Percentiles rank a stretch among this genome's conserved stretches.
phyloP scores from a whole-genome alignment of 129 eudicot species.

The Flaveria bidentis region DNA sequence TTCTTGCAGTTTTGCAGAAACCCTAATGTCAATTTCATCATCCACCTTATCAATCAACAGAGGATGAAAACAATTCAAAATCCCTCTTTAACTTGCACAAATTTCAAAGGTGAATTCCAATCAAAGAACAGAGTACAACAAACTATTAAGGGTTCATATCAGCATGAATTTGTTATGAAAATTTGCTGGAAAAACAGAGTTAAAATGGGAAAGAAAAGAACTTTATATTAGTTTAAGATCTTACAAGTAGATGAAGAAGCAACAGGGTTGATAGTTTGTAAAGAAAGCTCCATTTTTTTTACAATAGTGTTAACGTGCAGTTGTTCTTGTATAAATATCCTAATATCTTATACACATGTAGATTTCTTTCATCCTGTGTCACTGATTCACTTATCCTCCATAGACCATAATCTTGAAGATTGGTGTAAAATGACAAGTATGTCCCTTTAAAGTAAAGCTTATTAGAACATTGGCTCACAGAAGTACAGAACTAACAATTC shows the following conservation, averaged over 20 bases:
- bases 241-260: constrained; percentile 41
- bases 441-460: constrained; percentile 13
- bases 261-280: constrained; percentile 35
- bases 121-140: constrained; percentile 16
- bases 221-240: constrained; percentile 14
- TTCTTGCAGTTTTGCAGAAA: background rate
- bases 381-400: constrained; percentile 24
- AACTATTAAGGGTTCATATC: background rate
- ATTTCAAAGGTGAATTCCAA: background rate
- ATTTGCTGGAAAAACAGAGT: background rate
- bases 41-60: constrained; percentile 27
- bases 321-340: constrained; percentile 14
- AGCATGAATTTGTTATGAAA: background rate
- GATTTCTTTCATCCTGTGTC: constrained; percentile 22
- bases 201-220: background rate
- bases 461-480: no score
- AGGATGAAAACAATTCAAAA: constrained; percentile 1
- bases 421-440: constrained; percentile 30
- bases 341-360: constrained; percentile 1
- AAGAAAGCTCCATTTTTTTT: constrained; percentile 47
- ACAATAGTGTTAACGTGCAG: background rate
- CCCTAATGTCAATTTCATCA: constrained; percentile 37
- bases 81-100: background rate
- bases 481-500: no score
- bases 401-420: constrained; percentile 3